Evolutionary conservation across 1,284 basidiomycete species (phyloP), one percentile per base, ranked within the genome.

Genomic region (Ustilago hordei): DNA sequence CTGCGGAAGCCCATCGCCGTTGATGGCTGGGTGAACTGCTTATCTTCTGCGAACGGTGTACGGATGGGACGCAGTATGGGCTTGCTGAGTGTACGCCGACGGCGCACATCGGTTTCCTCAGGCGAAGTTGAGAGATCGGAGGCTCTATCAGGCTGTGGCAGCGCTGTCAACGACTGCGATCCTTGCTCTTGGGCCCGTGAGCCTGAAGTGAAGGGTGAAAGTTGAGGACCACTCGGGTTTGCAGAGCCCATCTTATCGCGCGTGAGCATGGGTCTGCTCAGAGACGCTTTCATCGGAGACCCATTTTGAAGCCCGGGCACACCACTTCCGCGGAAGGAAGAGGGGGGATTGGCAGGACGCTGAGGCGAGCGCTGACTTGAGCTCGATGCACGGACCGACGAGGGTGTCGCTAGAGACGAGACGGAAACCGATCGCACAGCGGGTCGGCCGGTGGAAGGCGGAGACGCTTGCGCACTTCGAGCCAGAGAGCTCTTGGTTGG

Each of bases 401-500:
- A 35, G 12, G 60, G n/a, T 11, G 56, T 47, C 15, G 43, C 56
- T 23, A 66, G 36, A 1, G 60, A 66, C 15, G 69, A 66, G 9
- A 64, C 32, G 5, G 64, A 56, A 5, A 45, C 32, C 5, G 69
- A 66, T 53, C 60, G 53, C 28, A 39, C 45, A 8, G 64, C 35
- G 8, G 56, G 19, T 15, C 50, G 55, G 13, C 36, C 45, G 13
- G 45, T 55, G 8, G 64, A 63, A 0, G 64, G 56, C 3, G 69
- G 57, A 19, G 64, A 56, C 9, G 45, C 56, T 41, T 72, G 69
- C 19, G 67, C 64, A 13, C 69, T 67, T 36, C 64, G 59, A 8
- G 69, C 69, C 47, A 66, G 19, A n/a, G 69, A 72, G 57, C 69
- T 72, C 38, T 67, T 72, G 11, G 69, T 72, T 0, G 69, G 69